Percentiles rank a stretch among this genome's conserved stretches.
Conservation (phyloP, 495 filamentous ascomycete genomes). For the Hypoxylon trugodes region DNA sequence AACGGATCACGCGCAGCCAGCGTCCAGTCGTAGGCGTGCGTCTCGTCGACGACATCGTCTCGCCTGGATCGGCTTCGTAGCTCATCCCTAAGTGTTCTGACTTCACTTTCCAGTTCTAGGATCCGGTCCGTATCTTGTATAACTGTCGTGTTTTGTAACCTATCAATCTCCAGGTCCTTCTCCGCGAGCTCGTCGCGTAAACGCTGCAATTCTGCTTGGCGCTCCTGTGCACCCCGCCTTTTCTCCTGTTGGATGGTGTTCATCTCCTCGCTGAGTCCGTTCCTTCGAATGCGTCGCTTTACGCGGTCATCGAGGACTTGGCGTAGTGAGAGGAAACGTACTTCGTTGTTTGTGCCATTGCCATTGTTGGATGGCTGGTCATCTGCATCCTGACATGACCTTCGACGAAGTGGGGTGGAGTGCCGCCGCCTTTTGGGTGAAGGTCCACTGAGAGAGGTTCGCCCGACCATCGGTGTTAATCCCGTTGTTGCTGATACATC, state of each 20-base stretch:
- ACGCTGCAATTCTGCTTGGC: conserved; percentile 53
- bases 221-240: conserved; percentile 50
- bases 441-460: conserved; percentile 61
- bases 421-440: conserved; percentile 57
- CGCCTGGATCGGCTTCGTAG: conserved; percentile 41
- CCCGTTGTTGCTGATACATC: conserved; percentile 60
- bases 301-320: conserved; percentile 74
- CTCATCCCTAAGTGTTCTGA: conserved; percentile 44
- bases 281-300: conserved; percentile 74
- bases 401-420: conserved; percentile 45
- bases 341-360: conserved; percentile 42
- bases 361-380: conserved; percentile 44
- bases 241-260: conserved; percentile 70
- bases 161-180: conserved; percentile 58
- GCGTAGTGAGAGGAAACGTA: conserved; percentile 69
- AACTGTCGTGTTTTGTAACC: conserved; percentile 60
- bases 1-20: conserved; percentile 54
- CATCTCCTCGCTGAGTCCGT: conserved; percentile 78
- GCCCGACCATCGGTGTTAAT: conserved; percentile 71
- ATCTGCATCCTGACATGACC: conserved; percentile 27
- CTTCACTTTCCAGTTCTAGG: conserved; percentile 54
- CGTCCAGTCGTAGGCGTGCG: conserved; percentile 52
- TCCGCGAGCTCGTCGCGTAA: conserved; percentile 63
- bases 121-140: conserved; percentile 51
- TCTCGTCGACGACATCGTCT: conserved; percentile 36